Conservation (phyloP, 179 eudicot species). For the Vitellaria paradoxa region DNA sequence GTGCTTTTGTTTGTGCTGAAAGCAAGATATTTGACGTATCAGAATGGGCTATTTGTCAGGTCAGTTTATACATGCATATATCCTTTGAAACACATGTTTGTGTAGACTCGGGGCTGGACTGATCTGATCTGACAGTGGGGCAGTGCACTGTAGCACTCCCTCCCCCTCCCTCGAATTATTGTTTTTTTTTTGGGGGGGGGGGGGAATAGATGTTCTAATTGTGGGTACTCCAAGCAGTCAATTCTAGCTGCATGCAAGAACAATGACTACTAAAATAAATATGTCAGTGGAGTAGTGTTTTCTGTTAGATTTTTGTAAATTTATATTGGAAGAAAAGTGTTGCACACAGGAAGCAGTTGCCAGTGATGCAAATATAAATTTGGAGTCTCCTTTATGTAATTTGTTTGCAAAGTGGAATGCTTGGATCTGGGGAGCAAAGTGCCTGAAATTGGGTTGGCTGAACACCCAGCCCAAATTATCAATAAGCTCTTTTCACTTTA, state of each 20-base stretch:
- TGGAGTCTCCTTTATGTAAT: neutral
- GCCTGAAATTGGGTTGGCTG: neutral
- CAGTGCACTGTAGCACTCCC: no score
- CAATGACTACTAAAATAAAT: neutral
- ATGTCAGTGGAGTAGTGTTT: no score
- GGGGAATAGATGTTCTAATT: neutral
- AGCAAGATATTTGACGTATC: constrained; percentile 95
- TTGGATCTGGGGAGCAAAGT: no score
- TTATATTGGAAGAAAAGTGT: neutral
- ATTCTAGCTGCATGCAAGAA: neutral
- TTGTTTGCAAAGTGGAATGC: neutral
- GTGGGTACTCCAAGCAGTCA: neutral
- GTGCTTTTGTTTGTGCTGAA: constrained; percentile 98
- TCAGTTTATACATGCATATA: constrained; percentile 6
- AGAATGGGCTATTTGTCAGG: constrained; percentile 87
- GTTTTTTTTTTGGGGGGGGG: no score
- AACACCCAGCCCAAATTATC: no score
- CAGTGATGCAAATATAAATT: neutral
- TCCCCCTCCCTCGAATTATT: no score
- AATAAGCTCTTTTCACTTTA: no score
- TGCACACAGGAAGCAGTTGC: neutral
- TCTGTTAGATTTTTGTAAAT: neutral
- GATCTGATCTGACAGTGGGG: no score
- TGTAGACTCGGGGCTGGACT: no score
- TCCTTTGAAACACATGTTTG: no score